These are phyloP conservation scores for Auricularia sp. DNA, from an alignment of 768 basidiomycete species.

Conservation along the genomic window DNA sequence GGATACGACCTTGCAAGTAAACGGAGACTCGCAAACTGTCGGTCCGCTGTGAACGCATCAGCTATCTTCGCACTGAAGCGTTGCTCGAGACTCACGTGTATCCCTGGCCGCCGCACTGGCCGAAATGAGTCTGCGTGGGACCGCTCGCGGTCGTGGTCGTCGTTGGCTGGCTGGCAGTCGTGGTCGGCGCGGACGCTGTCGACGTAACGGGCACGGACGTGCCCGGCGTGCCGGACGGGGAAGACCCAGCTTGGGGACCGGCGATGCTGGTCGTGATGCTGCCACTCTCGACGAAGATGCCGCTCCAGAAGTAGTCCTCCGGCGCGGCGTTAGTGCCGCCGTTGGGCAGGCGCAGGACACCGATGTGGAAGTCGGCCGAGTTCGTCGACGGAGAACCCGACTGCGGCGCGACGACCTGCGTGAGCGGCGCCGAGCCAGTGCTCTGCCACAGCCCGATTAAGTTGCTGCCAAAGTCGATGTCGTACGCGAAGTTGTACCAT, in stretches of 20 bases:
- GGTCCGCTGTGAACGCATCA: constrained; percentile 31
- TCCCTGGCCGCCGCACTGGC: constrained; percentile 12
- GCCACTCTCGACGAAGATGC: constrained; percentile 51
- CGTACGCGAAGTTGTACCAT: constrained; percentile 62
- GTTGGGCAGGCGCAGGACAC: constrained; percentile 47
- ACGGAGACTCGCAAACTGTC: constrained; percentile 33
- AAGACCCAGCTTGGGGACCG: constrained; percentile 24
- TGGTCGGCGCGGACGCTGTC: constrained; percentile 14
- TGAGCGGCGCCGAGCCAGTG: constrained; percentile 37
- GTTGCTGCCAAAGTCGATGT: constrained; percentile 46
- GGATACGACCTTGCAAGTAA: constrained; percentile 37
- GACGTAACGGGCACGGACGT: constrained; percentile 18
- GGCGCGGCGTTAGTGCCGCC: constrained; percentile 21
- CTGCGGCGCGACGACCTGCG: constrained; percentile 38
- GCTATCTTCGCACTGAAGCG: constrained; percentile 13
- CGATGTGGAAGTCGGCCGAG: constrained; percentile 52
- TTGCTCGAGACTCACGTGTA: constrained; percentile 22
- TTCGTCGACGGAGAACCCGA: constrained; percentile 46
- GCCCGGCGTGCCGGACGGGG: constrained; percentile 5
- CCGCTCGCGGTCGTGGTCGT: constrained; percentile 6
- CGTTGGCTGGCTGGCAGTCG: constrained; percentile 5
- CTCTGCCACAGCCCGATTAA: constrained; percentile 53
- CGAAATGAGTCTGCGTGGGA: constrained; percentile 10
- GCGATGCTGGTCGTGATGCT: constrained; percentile 42
- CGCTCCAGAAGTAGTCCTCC: constrained; percentile 52